These are phyloP conservation scores for Fibroporia radiculosa DNA, from an alignment of 768 basidiomycete species.

Conservation along the genomic window DNA sequence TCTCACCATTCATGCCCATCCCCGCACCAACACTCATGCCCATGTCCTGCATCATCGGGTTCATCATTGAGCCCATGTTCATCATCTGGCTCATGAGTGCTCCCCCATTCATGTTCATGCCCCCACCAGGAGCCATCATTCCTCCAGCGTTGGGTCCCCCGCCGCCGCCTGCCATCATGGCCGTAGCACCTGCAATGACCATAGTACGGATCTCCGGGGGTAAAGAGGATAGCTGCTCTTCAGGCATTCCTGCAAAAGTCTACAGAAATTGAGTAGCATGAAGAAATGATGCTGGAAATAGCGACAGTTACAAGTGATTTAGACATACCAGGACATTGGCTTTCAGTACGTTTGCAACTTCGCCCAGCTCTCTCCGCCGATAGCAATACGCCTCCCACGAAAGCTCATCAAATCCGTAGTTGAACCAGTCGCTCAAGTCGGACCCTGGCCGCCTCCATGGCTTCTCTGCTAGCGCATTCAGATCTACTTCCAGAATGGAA, in stretches of 20 bases:
- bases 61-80: constrained; percentile 33
- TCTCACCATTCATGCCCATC: constrained; percentile 51
- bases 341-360: constrained; percentile 73
- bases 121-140: constrained; percentile 23
- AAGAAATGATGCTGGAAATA: background rate
- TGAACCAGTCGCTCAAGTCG: constrained; percentile 97
- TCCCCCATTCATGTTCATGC: constrained; percentile 26
- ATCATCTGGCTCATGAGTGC: constrained; percentile 30
- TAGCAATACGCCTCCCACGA: constrained; percentile 93
- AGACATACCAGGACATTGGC: constrained; percentile 70
- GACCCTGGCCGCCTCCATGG: constrained; percentile 90
- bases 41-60: constrained; percentile 77
- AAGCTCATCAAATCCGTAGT: constrained; percentile 97
- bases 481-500: constrained; percentile 79
- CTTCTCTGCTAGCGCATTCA: constrained; percentile 68
- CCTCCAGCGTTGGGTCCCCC: constrained; percentile 34
- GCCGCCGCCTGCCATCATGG: constrained; percentile 65
- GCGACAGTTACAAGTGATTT: background rate
- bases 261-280: constrained; percentile 20
- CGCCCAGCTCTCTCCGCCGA: constrained; percentile 73
- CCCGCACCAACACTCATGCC: constrained; percentile 33
- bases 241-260: constrained; percentile 79
- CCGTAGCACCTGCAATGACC: constrained; percentile 77
- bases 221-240: constrained; percentile 70
- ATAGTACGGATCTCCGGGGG: constrained; percentile 79